Conservation (phyloP, 352 stramenopile species). For the Pythium utonaiense region DNA sequence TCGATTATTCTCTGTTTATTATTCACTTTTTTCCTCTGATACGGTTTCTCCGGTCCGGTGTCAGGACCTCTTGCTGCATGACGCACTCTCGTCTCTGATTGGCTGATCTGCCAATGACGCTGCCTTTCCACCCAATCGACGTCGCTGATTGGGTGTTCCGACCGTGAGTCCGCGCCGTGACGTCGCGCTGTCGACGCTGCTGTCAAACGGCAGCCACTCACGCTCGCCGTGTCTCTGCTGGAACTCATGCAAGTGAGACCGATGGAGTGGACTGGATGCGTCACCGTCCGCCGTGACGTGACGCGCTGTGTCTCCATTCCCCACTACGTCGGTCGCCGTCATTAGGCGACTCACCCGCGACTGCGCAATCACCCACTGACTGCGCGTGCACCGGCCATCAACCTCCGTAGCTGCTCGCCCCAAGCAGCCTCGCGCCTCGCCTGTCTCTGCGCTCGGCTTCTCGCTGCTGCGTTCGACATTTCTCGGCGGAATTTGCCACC, state of each 20-base stretch:
- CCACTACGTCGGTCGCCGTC: neutral
- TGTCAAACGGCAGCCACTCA: neutral
- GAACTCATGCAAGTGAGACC: constrained; percentile 1
- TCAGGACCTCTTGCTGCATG: no score
- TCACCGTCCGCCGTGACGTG: neutral
- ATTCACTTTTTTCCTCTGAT: neutral
- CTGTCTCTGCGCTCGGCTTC: neutral
- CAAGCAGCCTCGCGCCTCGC: no score
- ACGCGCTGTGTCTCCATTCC: neutral
- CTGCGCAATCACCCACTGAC: constrained; percentile 17
- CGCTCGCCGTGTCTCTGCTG: neutral
- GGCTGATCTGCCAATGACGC: neutral
- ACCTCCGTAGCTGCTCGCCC: no score
- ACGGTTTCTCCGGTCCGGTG: no score
- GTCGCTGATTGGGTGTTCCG: neutral
- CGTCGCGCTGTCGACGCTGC: neutral
- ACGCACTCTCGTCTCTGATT: no score
- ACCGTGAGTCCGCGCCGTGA: neutral
- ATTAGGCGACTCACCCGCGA: neutral
- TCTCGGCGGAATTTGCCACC: neutral
- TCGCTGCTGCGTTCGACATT: neutral
- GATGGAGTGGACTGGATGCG: neutral
- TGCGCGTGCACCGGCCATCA: no score
- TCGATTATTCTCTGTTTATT: neutral
- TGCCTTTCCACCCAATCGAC: neutral